phyloP scores from a whole-genome alignment of 2,329 filamentous ascomycete genomes.

The Penicillium italicum region DNA sequence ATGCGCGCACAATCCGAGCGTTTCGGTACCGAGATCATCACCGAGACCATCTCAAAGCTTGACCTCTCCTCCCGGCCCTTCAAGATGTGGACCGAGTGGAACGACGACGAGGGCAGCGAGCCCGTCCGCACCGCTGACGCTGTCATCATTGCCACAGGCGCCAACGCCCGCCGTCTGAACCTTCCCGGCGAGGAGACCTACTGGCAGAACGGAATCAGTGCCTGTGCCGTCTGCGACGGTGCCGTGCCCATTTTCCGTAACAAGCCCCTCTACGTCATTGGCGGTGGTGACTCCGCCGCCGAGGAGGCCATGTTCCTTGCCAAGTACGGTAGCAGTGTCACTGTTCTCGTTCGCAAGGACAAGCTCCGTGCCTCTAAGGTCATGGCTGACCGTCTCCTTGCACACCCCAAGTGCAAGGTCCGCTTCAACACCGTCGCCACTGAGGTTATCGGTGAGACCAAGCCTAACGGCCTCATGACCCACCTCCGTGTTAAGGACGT shows the following conservation, averaged over 20 bases:
- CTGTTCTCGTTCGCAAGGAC: constrained; percentile 85
- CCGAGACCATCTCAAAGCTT: constrained; percentile 85
- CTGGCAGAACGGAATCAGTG: constrained; percentile 96
- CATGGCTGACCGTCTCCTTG: constrained; percentile 81
- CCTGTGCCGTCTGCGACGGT: constrained; percentile 95
- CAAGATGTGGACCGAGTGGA: constrained; percentile 89
- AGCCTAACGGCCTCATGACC: constrained; percentile 74
- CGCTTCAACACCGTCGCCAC: constrained; percentile 76
- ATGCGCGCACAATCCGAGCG: constrained; percentile 89
- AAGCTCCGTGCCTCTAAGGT: constrained; percentile 82
- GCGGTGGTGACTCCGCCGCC: constrained; percentile 92
- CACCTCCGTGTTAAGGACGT: constrained; percentile 80
- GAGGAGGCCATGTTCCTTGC: constrained; percentile 97
- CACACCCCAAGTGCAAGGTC: constrained; percentile 86
- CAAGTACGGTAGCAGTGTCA: constrained; percentile 95
- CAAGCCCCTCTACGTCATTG: constrained; percentile 92
- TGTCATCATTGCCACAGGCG: constrained; percentile 91
- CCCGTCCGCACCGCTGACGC: constrained; percentile 80
- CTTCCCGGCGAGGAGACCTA: constrained; percentile 88
- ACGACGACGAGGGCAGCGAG: constrained; percentile 64
- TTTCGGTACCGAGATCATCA: constrained; percentile 89
- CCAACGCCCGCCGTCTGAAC: constrained; percentile 78
- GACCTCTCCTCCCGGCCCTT: constrained; percentile 83
- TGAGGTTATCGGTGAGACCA: constrained; percentile 80
- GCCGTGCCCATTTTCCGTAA: constrained; percentile 96